phyloP scores from a whole-genome alignment of 805 yeast species.

The Wickerhamiella vanderwaltii region DNA sequence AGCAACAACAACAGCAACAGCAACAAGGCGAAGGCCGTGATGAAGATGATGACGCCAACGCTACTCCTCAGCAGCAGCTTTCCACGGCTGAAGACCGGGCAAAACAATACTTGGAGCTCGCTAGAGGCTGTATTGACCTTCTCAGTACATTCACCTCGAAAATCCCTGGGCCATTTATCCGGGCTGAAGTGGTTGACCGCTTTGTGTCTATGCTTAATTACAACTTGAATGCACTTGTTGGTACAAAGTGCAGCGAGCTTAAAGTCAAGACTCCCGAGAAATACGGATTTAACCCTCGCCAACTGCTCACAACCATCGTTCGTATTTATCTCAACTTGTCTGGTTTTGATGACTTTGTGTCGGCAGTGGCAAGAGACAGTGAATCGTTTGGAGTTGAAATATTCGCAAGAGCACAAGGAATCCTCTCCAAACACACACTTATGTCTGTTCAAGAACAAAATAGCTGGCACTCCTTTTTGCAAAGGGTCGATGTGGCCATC shows the following conservation, averaged over 20 bases:
- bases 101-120: constrained; percentile 65
- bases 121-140: constrained; percentile 69
- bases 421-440: constrained; percentile 44
- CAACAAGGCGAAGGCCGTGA: constrained; percentile 37
- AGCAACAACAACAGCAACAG: constrained; percentile 14
- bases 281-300: constrained; percentile 72
- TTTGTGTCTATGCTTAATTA: constrained; percentile 93
- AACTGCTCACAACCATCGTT: constrained; percentile 53
- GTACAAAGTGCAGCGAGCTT: constrained; percentile 83
- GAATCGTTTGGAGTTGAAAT: constrained; percentile 64
- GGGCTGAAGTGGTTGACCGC: constrained; percentile 84
- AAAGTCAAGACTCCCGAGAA: constrained; percentile 75
- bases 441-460: constrained; percentile 45
- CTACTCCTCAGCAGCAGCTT: constrained; percentile 33
- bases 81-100: constrained; percentile 62
- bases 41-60: constrained; percentile 35
- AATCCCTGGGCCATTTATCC: constrained; percentile 74
- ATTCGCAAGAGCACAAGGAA: constrained; percentile 58
- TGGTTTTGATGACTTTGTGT: constrained; percentile 48
- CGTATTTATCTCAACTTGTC: constrained; percentile 67
- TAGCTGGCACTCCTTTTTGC: constrained; percentile 55
- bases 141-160: constrained; percentile 74
- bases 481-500: constrained; percentile 25
- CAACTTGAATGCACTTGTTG: constrained; percentile 83
- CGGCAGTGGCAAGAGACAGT: constrained; percentile 81